phyloP scores from a whole-genome alignment of 2,329 filamentous ascomycete genomes.

The Pseudogymnoascus sp. region DNA sequence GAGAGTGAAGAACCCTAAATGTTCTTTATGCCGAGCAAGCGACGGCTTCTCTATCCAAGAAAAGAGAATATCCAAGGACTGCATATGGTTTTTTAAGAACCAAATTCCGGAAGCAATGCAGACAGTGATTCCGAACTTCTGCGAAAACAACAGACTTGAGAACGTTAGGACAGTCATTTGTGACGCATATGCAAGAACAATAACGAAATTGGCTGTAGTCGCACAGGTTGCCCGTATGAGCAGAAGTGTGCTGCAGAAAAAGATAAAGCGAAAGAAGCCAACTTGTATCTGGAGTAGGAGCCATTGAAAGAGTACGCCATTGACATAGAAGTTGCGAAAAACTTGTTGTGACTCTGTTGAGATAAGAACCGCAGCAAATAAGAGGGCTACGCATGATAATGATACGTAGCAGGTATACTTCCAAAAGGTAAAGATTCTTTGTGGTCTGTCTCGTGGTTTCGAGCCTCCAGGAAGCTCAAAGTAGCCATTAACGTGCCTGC shows the following conservation, averaged over 20 bases:
- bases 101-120: not conserved
- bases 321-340: not conserved
- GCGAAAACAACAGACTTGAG: not conserved
- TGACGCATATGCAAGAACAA: not conserved
- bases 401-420: slow-evolving; percentile 1
- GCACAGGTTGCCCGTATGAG: not conserved
- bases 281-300: not conserved
- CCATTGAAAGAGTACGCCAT: not conserved
- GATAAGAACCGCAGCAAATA: not conserved
- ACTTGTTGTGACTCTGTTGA: not conserved
- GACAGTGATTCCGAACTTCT: not conserved
- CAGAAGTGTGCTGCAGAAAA: not conserved
- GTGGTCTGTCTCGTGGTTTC: not conserved
- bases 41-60: not conserved
- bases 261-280: not conserved
- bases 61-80: not conserved
- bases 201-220: not conserved
- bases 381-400: not conserved
- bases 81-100: not conserved
- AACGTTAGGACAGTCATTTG: not conserved
- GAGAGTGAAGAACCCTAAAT: not conserved
- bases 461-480: not conserved
- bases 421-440: not conserved
- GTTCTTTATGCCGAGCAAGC: not conserved
- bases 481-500: not conserved